Conservation (phyloP, 305 asterid genomes). For the Nicotiana rustica region DNA sequence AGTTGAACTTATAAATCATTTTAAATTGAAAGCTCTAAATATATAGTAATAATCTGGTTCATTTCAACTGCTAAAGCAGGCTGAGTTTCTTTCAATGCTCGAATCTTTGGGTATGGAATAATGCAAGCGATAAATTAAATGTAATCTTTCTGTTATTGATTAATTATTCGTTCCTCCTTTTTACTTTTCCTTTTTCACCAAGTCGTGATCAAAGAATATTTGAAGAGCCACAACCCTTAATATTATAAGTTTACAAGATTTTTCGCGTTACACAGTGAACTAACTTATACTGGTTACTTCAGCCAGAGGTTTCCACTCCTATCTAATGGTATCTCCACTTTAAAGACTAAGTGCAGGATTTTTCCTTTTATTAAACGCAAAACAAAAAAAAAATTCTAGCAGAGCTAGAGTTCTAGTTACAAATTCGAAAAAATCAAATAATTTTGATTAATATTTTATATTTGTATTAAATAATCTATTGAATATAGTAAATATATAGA, state of each 20-base stretch:
- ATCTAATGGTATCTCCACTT: not conserved
- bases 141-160: not conserved
- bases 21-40: not conserved
- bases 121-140: not conserved
- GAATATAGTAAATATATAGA: too few species aligned
- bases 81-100: not conserved
- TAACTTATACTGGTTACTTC: not conserved
- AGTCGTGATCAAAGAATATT: not conserved
- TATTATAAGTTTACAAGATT: not conserved
- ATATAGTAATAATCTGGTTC: not conserved
- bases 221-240: not conserved
- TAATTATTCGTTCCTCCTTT: not conserved
- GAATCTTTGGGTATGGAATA: not conserved
- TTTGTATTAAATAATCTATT: too few species aligned
- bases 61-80: not conserved
- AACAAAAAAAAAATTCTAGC: too few species aligned
- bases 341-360: not conserved
- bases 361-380: not conserved
- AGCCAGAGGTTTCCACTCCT: not conserved
- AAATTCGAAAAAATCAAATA: too few species aligned
- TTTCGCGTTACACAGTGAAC: too few species aligned
- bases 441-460: too few species aligned
- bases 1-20: not conserved
- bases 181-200: not conserved
- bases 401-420: too few species aligned